phyloP scores from a whole-genome alignment of 805 yeast species.

The Wickerhamiella sorbophila region DNA sequence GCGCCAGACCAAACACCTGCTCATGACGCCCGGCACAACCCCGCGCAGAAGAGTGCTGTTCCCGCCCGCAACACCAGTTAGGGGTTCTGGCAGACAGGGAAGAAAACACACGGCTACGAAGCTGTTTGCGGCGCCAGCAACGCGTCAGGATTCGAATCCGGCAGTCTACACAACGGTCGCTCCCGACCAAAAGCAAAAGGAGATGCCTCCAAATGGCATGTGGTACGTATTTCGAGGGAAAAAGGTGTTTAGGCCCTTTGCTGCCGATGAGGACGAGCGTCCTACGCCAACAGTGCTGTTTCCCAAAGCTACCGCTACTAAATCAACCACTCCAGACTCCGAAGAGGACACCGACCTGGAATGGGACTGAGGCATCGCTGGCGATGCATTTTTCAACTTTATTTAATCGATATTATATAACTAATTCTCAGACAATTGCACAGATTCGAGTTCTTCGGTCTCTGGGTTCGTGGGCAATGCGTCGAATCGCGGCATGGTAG shows the following conservation, averaged over 20 bases:
- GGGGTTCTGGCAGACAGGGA: slow-evolving; percentile 19
- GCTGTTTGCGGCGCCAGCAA: background rate
- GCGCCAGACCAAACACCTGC: background rate
- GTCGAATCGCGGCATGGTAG: background rate
- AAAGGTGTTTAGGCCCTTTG: slow-evolving; percentile 25
- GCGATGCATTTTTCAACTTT: background rate
- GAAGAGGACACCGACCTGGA: slow-evolving; percentile 15
- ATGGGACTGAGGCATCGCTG: background rate
- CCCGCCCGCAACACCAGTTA: slow-evolving; percentile 14
- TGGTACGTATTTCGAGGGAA: slow-evolving; percentile 28
- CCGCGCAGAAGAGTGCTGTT: slow-evolving; percentile 15
- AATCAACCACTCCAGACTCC: slow-evolving; percentile 3
- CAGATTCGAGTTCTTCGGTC: background rate
- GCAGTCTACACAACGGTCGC: background rate
- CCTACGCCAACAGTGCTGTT: background rate
- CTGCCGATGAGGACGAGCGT: slow-evolving; percentile 16
- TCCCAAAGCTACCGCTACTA: background rate
- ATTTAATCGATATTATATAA: background rate
- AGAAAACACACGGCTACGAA: background rate
- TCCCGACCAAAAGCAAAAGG: background rate
- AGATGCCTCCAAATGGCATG: slow-evolving; percentile 18
- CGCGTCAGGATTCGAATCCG: background rate
- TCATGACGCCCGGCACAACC: slow-evolving; percentile 10
- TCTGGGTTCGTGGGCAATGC: background rate
- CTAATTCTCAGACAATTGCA: background rate